Evolutionary conservation across 495 filamentous ascomycete genomes (phyloP), one percentile per base, ranked within the genome.

Genomic region (Tetracladium setigerum): DNA sequence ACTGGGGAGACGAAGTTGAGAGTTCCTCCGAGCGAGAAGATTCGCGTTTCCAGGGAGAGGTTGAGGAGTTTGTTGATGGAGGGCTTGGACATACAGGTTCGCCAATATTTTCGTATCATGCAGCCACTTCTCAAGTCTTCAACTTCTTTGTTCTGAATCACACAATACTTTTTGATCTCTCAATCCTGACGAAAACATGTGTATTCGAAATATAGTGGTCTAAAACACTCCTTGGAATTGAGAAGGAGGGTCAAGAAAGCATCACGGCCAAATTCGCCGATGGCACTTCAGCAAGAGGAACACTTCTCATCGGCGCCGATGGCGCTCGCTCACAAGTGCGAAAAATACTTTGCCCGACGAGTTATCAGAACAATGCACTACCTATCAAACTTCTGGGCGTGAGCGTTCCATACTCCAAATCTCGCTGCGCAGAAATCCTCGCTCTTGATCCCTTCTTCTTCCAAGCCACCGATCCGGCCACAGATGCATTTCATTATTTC

Each of bases 361-460:
- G 46, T 15, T 56, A 60, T 10, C 53, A 59, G 36, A 68, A 73
- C 46, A 62, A 64, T 5, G 58, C 61, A 8, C 56, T 83, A 3
- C 70, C 75, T 6, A 59, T 77, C 4, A 66, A 68, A 22, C 57
- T 80, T 31, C 62, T 76, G 0, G 76, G 78, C 5, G 65, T 64
- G 10, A 64, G 65, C 1, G 57, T 69, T 1, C 49, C 61, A 2
- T 71, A 79, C 30, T 63, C 65, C 0, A 47, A 61, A 0, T 61
- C 61, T 35, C 61, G 73, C 37, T 58, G 69, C 30, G 56, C 59
- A 1, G 66, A 66, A 5, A 66, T 74, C 22, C 59, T 69, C 13
- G 62, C 61, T 4, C 68, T 82, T 14, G 78, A 83, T 41, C 77
- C 79, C 1, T 74, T 72, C 18, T 75, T 84, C 34, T 76, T 83